Evolutionary conservation across 768 basidiomycete genomes (phyloP).

Genomic region (Phaeotremella fagi): DNA sequence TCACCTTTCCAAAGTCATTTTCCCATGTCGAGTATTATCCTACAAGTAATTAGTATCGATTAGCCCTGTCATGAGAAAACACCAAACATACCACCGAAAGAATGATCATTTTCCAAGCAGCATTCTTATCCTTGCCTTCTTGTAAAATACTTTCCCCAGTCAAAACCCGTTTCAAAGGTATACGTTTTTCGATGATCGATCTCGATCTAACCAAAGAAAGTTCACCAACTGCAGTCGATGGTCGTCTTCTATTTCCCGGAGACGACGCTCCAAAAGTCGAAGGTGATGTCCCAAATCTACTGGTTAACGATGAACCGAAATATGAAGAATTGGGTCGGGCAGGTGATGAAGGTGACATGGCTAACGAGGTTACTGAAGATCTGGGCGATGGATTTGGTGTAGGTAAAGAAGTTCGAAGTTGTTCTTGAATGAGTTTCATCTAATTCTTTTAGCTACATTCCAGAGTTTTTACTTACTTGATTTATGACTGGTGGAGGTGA

Average conservation of each 20-base stretch:
- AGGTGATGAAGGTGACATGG: conserved; percentile 24
- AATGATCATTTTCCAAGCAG: conserved; percentile 46
- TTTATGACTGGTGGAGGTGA: conserved; percentile 17
- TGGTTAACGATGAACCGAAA: conserved; percentile 28
- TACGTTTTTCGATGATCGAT: conserved; percentile 32
- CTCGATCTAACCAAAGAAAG: conserved; percentile 15
- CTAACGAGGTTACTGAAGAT: conserved; percentile 9
- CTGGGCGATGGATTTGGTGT: conserved; percentile 1
- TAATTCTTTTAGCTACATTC: not conserved
- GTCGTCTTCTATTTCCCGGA: conserved; percentile 21
- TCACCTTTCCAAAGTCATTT: conserved; percentile 42
- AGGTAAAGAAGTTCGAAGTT: conserved; percentile 7
- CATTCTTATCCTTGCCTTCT: conserved; percentile 47
- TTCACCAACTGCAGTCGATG: conserved; percentile 28
- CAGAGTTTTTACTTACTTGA: conserved; percentile 16
- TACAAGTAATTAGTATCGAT: not conserved
- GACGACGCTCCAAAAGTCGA: conserved; percentile 3
- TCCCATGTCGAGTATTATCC: conserved; percentile 22
- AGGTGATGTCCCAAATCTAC: conserved; percentile 28
- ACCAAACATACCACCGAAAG: conserved; percentile 14
- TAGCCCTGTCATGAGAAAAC: not conserved
- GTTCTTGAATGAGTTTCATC: conserved; percentile 25
- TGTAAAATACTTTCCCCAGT: conserved; percentile 42
- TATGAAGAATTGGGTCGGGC: conserved; percentile 11
- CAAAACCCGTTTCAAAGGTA: conserved; percentile 38